A percentile compares a stretch with the other conserved stretches of the same genome.
These are phyloP conservation scores for Pharus latifolius DNA, from an alignment of 176 grass and related monocot species.

Conservation along the genomic window DNA sequence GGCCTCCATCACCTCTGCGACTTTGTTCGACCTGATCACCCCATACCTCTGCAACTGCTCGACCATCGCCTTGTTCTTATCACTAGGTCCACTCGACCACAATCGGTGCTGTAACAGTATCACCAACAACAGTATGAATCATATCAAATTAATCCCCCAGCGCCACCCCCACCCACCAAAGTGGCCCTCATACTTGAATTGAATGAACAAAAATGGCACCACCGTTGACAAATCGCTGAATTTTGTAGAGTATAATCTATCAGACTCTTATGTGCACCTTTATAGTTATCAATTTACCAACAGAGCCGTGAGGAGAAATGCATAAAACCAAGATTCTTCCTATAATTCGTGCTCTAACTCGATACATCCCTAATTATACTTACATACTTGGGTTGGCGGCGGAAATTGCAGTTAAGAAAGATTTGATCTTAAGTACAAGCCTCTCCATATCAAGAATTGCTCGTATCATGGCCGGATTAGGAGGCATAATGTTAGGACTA, in stretches of 20 bases:
- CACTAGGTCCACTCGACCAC: conserved; percentile 45
- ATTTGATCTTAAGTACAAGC: not conserved
- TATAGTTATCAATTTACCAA: not conserved
- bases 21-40: conserved; percentile 34
- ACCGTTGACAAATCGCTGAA: not conserved
- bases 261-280: not conserved
- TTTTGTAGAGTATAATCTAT: not conserved
- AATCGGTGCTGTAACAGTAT: conserved; percentile 17
- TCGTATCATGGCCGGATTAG: not conserved
- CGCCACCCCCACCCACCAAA: not conserved
- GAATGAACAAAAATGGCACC: not conserved
- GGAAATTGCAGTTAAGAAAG: not conserved
- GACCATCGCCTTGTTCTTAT: conserved; percentile 64
- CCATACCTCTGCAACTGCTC: conserved; percentile 51
- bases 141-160: not conserved
- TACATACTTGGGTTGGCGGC: not conserved
- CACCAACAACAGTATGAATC: not conserved
- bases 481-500: not conserved
- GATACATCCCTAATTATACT: not conserved
- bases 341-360: not conserved
- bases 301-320: not conserved
- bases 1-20: conserved; percentile 45
- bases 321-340: not conserved
- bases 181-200: not conserved
- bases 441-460: not conserved